These are phyloP conservation scores for Picocystis salinarum DNA, from an alignment of 139 green algal species.

Conservation along the genomic window DNA sequence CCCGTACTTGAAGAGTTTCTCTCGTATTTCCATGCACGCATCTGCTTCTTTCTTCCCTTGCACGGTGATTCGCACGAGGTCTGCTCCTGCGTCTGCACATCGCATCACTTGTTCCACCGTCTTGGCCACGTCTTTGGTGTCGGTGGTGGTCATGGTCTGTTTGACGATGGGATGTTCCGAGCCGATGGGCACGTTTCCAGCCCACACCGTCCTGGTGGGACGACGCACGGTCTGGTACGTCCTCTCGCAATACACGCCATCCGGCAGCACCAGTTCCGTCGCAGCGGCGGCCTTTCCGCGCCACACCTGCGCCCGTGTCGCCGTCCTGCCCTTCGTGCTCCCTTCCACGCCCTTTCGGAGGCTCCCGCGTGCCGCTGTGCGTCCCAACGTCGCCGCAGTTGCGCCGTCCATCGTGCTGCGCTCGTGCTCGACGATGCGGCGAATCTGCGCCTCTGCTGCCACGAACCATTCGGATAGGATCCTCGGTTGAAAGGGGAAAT, in stretches of 20 bases:
- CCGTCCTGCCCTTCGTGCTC: too few relatives aligned
- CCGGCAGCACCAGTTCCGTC: neutral
- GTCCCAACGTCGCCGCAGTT: too few relatives aligned
- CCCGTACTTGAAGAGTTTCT: conserved; percentile 77
- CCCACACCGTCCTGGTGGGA: conserved; percentile 75
- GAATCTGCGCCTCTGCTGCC: too few relatives aligned
- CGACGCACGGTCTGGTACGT: conserved; percentile 48
- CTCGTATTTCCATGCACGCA: conserved; percentile 78
- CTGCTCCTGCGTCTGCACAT: conserved; percentile 81
- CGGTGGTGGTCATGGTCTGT: conserved; percentile 98
- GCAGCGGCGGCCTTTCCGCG: neutral
- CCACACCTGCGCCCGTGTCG: too few relatives aligned
- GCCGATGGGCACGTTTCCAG: conserved; percentile 80
- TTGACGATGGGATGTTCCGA: conserved; percentile 74
- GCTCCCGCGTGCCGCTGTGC: too few relatives aligned
- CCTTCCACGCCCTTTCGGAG: too few relatives aligned
- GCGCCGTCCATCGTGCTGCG: too few relatives aligned
- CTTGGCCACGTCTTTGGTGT: conserved; percentile 71
- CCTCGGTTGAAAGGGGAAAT: too few relatives aligned
- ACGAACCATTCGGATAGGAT: too few relatives aligned
- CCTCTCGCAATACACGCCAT: conserved; percentile 56
- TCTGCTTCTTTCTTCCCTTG: conserved; percentile 84
- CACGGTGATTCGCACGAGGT: conserved; percentile 94
- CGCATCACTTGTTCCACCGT: conserved; percentile 92
- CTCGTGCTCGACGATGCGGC: too few relatives aligned